A percentile compares a stretch with the other conserved stretches of the same genome.
Evolutionary conservation across 208 protist species (phyloP).

Genomic region (Trichomonas tenax): DNA sequence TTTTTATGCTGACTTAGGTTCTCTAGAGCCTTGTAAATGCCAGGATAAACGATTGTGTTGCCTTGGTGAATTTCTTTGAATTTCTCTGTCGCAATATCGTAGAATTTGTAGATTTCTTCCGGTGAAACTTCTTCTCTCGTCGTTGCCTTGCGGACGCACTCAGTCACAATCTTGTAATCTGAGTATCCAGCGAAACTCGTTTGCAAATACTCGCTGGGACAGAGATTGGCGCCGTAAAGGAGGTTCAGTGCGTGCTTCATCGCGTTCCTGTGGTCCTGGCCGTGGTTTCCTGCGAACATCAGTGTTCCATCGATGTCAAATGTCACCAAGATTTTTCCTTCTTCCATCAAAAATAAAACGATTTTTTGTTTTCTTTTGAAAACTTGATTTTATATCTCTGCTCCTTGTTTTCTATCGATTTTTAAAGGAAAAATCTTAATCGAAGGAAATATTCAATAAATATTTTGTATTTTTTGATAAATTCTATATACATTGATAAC

Average conservation of each 20-base stretch:
- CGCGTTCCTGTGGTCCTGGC: not conserved
- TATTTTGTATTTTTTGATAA: too few relatives aligned
- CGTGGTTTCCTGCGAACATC: not conserved
- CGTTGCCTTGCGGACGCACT: not conserved
- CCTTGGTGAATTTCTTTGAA: not conserved
- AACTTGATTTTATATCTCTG: too few relatives aligned
- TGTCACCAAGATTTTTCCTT: not conserved
- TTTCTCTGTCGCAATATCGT: not conserved
- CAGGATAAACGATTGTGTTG: not conserved
- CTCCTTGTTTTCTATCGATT: too few relatives aligned
- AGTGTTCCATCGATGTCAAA: constrained; percentile 14
- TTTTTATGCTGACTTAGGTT: not conserved
- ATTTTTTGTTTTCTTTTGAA: too few relatives aligned
- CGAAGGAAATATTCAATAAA: too few relatives aligned
- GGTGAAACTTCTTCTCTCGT: not conserved
- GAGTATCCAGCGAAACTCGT: not conserved
- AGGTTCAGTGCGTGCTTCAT: not conserved
- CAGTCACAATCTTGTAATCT: not conserved
- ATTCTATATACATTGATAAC: too few relatives aligned
- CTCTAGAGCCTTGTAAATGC: not conserved
- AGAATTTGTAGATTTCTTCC: not conserved
- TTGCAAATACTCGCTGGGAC: not conserved
- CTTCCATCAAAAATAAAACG: not conserved
- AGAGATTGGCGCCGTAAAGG: not conserved
- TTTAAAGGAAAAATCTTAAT: too few relatives aligned